Conservation (phyloP, 2,329 filamentous ascomycete genomes). For the Sarocladium kiliense region DNA sequence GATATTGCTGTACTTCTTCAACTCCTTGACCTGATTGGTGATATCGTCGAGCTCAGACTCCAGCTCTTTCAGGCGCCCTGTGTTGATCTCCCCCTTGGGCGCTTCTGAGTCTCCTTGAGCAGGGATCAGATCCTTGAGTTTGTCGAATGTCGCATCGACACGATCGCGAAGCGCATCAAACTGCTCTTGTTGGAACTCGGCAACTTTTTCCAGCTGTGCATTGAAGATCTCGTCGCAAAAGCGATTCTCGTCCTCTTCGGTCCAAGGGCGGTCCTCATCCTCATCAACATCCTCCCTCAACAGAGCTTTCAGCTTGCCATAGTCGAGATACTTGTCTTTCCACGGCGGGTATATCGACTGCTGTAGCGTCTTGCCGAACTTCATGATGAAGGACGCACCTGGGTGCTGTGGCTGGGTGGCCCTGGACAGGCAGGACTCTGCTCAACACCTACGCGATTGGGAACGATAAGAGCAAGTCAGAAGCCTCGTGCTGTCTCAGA, state of each 20-base stretch:
- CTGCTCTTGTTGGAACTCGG: slow-evolving; percentile 79
- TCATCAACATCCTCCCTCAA: slow-evolving; percentile 68
- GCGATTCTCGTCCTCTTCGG: slow-evolving; percentile 84
- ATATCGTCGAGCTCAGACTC: slow-evolving; percentile 79
- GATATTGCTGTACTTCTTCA: slow-evolving; percentile 91
- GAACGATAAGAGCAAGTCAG: neutral
- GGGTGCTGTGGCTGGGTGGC: neutral
- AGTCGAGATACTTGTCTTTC: slow-evolving; percentile 94
- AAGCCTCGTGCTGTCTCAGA: neutral
- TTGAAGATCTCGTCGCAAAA: slow-evolving; percentile 97
- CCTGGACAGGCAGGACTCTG: neutral
- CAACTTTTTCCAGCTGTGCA: slow-evolving; percentile 90
- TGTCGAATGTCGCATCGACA: slow-evolving; percentile 54
- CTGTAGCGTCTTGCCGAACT: slow-evolving; percentile 85
- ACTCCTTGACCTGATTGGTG: slow-evolving; percentile 83
- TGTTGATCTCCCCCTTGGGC: slow-evolving; percentile 40
- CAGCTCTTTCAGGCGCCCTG: slow-evolving; percentile 61
- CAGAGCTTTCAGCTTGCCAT: slow-evolving; percentile 84
- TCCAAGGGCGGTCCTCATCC: slow-evolving; percentile 70
- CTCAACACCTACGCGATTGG: neutral
- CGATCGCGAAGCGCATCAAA: slow-evolving; percentile 53
- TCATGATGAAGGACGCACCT: slow-evolving; percentile 51
- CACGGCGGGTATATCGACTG: slow-evolving; percentile 78
- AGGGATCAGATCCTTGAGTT: slow-evolving; percentile 76
- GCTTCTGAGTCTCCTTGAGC: slow-evolving; percentile 49